Percentiles rank a stretch among this genome's conserved stretches.
phyloP scores from a whole-genome alignment of 768 basidiomycete species.

The Collybia sordida region DNA sequence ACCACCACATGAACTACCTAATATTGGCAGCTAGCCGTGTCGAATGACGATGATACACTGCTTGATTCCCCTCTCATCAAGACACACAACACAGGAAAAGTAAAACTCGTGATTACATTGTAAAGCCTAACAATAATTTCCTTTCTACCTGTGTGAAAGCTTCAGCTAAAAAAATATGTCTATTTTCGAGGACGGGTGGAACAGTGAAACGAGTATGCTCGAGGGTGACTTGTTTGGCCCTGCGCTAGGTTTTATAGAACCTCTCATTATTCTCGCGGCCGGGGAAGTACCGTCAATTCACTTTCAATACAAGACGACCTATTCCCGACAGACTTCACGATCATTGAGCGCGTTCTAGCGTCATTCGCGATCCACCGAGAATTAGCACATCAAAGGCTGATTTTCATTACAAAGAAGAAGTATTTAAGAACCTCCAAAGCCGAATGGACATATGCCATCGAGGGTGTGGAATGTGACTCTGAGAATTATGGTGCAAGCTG shows the following conservation, averaged over 20 bases:
- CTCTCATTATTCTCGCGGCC: too few species aligned
- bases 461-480: too few species aligned
- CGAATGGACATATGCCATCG: too few species aligned
- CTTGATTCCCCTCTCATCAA: not conserved
- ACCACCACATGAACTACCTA: not conserved
- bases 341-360: slow-evolving; percentile 36
- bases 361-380: too few species aligned
- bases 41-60: not conserved
- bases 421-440: too few species aligned
- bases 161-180: slow-evolving; percentile 17
- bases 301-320: slow-evolving; percentile 38
- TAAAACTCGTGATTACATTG: slow-evolving; percentile 36
- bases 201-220: too few species aligned
- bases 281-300: too few species aligned
- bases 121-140: slow-evolving; percentile 43
- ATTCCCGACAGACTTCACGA: slow-evolving; percentile 24
- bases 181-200: too few species aligned
- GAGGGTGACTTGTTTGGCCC: too few species aligned
- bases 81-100: slow-evolving; percentile 19
- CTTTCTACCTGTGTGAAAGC: slow-evolving; percentile 23
- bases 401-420: too few species aligned
- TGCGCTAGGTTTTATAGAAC: too few species aligned
- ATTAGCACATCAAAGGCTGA: too few species aligned
- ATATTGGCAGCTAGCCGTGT: not conserved
- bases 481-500: not conserved